A percentile compares a stretch with the other conserved stretches of the same genome.
Conservation (phyloP, 352 stramenopile genomes). For the Phytophthora aleatoria region DNA sequence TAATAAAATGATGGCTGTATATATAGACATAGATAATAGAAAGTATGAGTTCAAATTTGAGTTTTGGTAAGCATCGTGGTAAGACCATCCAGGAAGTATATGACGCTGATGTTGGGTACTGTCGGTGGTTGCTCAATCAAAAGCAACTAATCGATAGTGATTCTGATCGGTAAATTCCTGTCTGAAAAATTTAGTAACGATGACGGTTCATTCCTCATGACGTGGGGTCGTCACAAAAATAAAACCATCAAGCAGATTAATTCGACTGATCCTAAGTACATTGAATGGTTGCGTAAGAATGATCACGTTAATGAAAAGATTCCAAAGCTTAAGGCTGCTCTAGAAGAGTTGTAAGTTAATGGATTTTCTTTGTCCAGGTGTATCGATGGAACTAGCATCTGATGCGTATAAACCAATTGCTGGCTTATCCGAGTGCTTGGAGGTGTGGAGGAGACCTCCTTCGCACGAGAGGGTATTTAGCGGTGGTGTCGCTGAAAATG, state of each 20-base stretch:
- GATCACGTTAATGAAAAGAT: background rate
- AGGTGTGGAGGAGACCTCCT: background rate
- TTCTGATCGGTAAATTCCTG: background rate
- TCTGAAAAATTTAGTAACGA: slow-evolving; percentile 1
- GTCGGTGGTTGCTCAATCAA: too few relatives aligned
- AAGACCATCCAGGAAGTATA: too few relatives aligned
- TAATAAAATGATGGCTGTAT: too few relatives aligned
- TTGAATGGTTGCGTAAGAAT: slow-evolving; percentile 4
- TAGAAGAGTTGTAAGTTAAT: background rate
- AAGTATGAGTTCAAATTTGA: too few relatives aligned
- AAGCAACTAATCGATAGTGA: background rate
- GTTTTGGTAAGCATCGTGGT: too few relatives aligned
- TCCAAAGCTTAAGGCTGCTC: slow-evolving; percentile 2
- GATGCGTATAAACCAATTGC: background rate
- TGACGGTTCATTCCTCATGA: slow-evolving; percentile 4
- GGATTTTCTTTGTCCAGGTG: background rate
- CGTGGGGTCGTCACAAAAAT: background rate
- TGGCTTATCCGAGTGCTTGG: background rate
- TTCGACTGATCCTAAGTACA: background rate
- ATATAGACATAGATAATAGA: too few relatives aligned
- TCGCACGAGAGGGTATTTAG: background rate
- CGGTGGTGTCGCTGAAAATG: background rate
- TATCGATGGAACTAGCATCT: background rate
- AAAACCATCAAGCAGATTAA: slow-evolving; percentile 4
- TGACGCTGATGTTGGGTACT: too few relatives aligned